phyloP scores from a whole-genome alignment of 148 eudicot genomes.

The Selenicereus undatus region DNA sequence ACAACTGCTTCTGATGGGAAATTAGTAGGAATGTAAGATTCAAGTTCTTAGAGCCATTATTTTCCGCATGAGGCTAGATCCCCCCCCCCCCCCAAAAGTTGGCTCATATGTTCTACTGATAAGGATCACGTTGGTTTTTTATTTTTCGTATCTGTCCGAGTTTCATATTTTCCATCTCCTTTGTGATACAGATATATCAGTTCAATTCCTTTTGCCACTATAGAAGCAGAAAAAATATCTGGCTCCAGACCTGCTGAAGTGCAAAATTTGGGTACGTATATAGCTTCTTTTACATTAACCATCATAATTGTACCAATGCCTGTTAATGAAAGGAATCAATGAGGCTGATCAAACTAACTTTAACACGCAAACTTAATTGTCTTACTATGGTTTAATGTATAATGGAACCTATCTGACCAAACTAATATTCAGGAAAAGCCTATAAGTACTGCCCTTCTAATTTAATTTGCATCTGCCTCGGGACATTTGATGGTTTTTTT shows the following conservation, averaged over 20 bases:
- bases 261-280: slow-evolving; percentile 64
- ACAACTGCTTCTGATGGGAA: too few relatives aligned
- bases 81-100: too few relatives aligned
- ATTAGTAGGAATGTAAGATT: too few relatives aligned
- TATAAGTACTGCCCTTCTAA: too few relatives aligned
- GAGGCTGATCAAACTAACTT: neutral
- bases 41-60: too few relatives aligned
- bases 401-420: neutral
- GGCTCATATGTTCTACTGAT: too few relatives aligned
- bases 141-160: neutral
- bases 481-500: too few relatives aligned
- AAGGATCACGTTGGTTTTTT: neutral
- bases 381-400: neutral
- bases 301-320: neutral
- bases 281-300: neutral
- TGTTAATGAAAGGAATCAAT: neutral
- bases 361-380: neutral
- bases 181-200: slow-evolving; percentile 50
- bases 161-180: neutral
- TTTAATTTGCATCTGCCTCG: too few relatives aligned
- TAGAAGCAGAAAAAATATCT: slow-evolving; percentile 72
- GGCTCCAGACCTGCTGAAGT: slow-evolving; percentile 93
- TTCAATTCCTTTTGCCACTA: slow-evolving; percentile 72
- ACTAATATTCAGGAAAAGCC: neutral
- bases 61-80: too few relatives aligned